Evolutionary conservation across 1,139 yeast species (phyloP).

Genomic region (Protomyces pachydermus): DNA sequence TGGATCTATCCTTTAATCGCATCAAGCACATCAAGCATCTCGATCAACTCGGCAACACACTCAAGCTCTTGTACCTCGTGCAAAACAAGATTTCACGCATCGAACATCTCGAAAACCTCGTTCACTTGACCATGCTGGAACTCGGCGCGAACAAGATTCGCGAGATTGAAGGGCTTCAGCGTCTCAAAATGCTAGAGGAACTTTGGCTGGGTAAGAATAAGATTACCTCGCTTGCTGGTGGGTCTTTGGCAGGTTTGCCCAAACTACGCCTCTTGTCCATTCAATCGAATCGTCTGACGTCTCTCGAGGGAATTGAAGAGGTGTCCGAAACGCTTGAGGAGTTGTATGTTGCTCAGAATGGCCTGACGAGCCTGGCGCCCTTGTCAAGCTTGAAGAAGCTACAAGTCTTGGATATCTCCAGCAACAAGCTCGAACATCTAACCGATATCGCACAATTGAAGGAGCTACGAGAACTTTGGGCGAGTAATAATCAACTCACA

Average conservation of each 20-base stretch:
- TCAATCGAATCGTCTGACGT: slow-evolving; percentile 76
- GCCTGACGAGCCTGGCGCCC: slow-evolving; percentile 68
- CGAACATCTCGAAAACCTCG: slow-evolving; percentile 57
- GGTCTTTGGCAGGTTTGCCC: slow-evolving; percentile 47
- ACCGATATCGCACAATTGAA: slow-evolving; percentile 61
- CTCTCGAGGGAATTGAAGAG: slow-evolving; percentile 74
- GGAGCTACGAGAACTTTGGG: slow-evolving; percentile 87
- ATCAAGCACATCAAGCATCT: slow-evolving; percentile 81
- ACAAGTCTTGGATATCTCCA: slow-evolving; percentile 72
- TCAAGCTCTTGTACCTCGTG: slow-evolving; percentile 73
- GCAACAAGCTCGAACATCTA: slow-evolving; percentile 59
- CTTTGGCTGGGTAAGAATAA: slow-evolving; percentile 92
- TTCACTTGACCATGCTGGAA: slow-evolving; percentile 66
- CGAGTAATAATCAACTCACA: slow-evolving; percentile 67
- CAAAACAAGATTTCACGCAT: slow-evolving; percentile 80
- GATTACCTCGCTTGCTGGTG: slow-evolving; percentile 55
- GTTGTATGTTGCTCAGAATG: slow-evolving; percentile 82
- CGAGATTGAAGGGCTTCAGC: slow-evolving; percentile 53
- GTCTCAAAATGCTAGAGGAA: slow-evolving; percentile 56
- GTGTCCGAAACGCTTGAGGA: slow-evolving; percentile 66
- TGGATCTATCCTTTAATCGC: slow-evolving; percentile 88
- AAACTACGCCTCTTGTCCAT: slow-evolving; percentile 75
- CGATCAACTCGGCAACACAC: slow-evolving; percentile 51
- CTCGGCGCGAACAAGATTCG: slow-evolving; percentile 85
- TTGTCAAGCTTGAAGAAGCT: slow-evolving; percentile 66